These are phyloP conservation scores for Sanghuangporus baumii DNA, from an alignment of 1,284 basidiomycete genomes.

Conservation along the genomic window DNA sequence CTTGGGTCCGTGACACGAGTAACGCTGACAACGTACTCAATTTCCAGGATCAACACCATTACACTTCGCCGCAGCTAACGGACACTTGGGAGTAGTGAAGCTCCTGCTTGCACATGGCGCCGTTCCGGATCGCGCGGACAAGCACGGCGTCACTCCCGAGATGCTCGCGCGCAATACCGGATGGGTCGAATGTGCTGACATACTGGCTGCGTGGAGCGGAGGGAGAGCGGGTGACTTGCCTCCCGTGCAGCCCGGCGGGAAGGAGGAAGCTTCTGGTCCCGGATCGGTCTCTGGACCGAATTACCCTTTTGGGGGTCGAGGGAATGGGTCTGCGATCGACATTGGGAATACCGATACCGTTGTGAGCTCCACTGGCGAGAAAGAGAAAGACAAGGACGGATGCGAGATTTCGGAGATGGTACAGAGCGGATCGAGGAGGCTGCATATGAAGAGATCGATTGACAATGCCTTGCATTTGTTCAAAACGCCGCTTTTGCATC, in stretches of 20 bases:
- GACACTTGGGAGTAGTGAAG: slow-evolving; percentile 38
- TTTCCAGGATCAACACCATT: slow-evolving; percentile 41
- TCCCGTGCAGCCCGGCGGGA: background rate
- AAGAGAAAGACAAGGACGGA: background rate
- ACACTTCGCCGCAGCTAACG: slow-evolving; percentile 52
- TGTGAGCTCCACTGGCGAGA: too few relatives aligned
- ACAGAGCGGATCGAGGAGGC: slow-evolving; percentile 1
- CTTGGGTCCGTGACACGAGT: background rate
- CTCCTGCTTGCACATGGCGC: slow-evolving; percentile 44
- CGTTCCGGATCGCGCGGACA: slow-evolving; percentile 38
- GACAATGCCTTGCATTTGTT: slow-evolving; percentile 16
- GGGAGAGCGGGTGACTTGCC: slow-evolving; percentile 12
- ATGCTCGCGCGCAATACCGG: slow-evolving; percentile 16
- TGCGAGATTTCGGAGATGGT: background rate
- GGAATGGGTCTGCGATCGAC: background rate
- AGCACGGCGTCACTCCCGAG: slow-evolving; percentile 40
- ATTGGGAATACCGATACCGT: background rate
- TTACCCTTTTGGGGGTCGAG: too few relatives aligned
- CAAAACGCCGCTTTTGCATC: slow-evolving; percentile 11
- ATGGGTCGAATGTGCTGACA: slow-evolving; percentile 18
- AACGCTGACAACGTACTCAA: slow-evolving; percentile 12
- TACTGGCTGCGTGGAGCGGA: slow-evolving; percentile 12
- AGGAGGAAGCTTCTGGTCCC: slow-evolving; percentile 1
- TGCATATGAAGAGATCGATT: slow-evolving; percentile 18
- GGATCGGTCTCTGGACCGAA: background rate